These are phyloP conservation scores for Pythium aristosporum DNA, from an alignment of 352 stramenopile genomes.

Conservation along the genomic window DNA sequence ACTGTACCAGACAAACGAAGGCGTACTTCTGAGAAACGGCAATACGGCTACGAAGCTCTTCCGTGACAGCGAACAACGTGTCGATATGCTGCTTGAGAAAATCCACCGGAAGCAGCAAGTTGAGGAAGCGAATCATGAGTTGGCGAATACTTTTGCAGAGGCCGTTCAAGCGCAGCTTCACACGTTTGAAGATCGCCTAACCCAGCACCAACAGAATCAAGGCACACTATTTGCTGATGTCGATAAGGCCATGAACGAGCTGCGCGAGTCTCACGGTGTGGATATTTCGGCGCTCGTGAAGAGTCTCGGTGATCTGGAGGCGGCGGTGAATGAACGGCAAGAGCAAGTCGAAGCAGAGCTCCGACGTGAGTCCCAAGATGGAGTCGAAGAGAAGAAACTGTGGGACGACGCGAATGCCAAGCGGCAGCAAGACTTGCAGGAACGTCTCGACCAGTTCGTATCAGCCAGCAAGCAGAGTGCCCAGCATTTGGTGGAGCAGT, in stretches of 20 bases:
- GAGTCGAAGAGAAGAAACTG: slow-evolving; percentile 11
- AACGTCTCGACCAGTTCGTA: slow-evolving; percentile 23
- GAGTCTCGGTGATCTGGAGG: slow-evolving; percentile 33
- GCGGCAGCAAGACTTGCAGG: slow-evolving; percentile 18
- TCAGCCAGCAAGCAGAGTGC: slow-evolving; percentile 23
- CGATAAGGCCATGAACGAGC: slow-evolving; percentile 38
- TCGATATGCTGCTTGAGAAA: slow-evolving; percentile 46
- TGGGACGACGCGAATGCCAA: neutral
- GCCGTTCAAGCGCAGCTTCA: slow-evolving; percentile 43
- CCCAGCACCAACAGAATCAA: slow-evolving; percentile 55
- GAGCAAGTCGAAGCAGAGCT: slow-evolving; percentile 9
- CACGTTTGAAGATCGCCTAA: slow-evolving; percentile 44
- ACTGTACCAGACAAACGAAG: slow-evolving; percentile 57
- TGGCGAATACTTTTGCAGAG: slow-evolving; percentile 46
- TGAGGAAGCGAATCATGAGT: slow-evolving; percentile 48
- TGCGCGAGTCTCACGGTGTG: slow-evolving; percentile 43
- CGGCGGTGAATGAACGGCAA: slow-evolving; percentile 16
- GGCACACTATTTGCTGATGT: slow-evolving; percentile 44
- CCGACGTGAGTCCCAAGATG: slow-evolving; percentile 5
- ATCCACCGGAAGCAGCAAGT: slow-evolving; percentile 53
- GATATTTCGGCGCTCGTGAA: slow-evolving; percentile 27
- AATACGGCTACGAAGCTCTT: slow-evolving; percentile 52
- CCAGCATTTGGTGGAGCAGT: slow-evolving; percentile 13
- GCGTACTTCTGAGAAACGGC: slow-evolving; percentile 52
- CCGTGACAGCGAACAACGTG: slow-evolving; percentile 51